A percentile compares a stretch with the other conserved stretches of the same genome.
These are phyloP conservation scores for Phytophthora pisi DNA, from an alignment of 352 stramenopile species.

Conservation along the genomic window DNA sequence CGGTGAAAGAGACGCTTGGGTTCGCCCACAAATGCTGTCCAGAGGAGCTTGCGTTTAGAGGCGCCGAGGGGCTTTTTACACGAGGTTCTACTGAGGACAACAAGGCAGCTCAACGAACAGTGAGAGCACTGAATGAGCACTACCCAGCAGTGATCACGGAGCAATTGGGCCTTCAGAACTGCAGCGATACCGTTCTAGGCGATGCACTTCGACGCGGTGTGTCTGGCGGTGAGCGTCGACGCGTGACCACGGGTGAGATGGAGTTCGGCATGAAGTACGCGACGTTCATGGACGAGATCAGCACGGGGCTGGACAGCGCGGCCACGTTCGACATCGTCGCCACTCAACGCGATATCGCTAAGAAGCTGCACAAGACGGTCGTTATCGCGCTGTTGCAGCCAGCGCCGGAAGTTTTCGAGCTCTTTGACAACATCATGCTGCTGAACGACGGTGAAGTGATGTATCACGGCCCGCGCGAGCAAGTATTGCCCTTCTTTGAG, in stretches of 20 bases:
- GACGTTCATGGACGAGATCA: slow-evolving; percentile 89
- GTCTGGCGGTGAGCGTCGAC: slow-evolving; percentile 70
- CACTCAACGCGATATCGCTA: slow-evolving; percentile 42
- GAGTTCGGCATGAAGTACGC: slow-evolving; percentile 57
- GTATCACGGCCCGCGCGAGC: slow-evolving; percentile 47
- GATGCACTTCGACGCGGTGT: slow-evolving; percentile 51
- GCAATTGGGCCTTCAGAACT: slow-evolving; percentile 37
- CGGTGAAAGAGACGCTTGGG: slow-evolving; percentile 33
- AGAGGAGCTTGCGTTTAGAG: slow-evolving; percentile 4
- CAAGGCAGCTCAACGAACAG: slow-evolving; percentile 12
- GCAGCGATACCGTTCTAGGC: slow-evolving; percentile 48
- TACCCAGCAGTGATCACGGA: slow-evolving; percentile 30
- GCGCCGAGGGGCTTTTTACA: slow-evolving; percentile 17
- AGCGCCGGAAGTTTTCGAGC: slow-evolving; percentile 87
- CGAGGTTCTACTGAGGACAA: slow-evolving; percentile 22
- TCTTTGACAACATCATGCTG: slow-evolving; percentile 90
- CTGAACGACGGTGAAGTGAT: slow-evolving; percentile 56
- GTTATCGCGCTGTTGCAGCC: slow-evolving; percentile 86
- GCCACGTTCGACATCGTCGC: slow-evolving; percentile 89
- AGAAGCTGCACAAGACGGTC: slow-evolving; percentile 45
- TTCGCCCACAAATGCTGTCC: slow-evolving; percentile 29
- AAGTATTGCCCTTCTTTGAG: slow-evolving; percentile 45
- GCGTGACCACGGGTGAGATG: slow-evolving; percentile 45
- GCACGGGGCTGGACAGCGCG: slow-evolving; percentile 86
- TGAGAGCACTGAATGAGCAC: slow-evolving; percentile 19